These are phyloP conservation scores for Hypomontagnella monticulosa DNA, from an alignment of 495 filamentous ascomycete genomes.

Conservation along the genomic window DNA sequence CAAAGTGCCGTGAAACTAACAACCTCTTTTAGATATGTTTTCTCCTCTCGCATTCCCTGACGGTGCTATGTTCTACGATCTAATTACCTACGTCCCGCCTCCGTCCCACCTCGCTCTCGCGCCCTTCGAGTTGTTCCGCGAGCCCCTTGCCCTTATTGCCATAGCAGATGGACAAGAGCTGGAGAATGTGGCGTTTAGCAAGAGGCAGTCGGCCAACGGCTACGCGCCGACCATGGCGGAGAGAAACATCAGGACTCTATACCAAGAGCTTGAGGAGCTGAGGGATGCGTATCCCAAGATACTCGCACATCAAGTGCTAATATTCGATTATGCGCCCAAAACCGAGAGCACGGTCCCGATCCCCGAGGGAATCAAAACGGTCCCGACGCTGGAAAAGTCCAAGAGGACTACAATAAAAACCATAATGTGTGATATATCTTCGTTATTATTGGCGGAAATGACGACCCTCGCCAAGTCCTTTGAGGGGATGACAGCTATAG, in stretches of 20 bases:
- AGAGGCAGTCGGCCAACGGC: slow-evolving; percentile 57
- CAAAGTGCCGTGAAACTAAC: slow-evolving; percentile 45
- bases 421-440: slow-evolving; percentile 90
- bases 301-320: slow-evolving; percentile 77
- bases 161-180: slow-evolving; percentile 78
- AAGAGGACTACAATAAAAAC: slow-evolving; percentile 93
- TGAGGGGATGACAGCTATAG: slow-evolving; percentile 80
- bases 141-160: slow-evolving; percentile 81
- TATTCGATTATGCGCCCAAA: slow-evolving; percentile 74
- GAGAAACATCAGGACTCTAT: slow-evolving; percentile 62
- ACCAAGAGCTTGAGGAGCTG: slow-evolving; percentile 73
- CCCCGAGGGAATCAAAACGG: slow-evolving; percentile 70
- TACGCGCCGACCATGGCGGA: slow-evolving; percentile 56
- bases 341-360: slow-evolving; percentile 57
- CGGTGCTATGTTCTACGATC: slow-evolving; percentile 89
- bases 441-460: slow-evolving; percentile 84
- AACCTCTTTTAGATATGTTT: slow-evolving; percentile 78
- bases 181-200: slow-evolving; percentile 53
- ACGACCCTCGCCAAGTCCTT: slow-evolving; percentile 84
- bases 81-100: slow-evolving; percentile 80
- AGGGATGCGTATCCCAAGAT: slow-evolving; percentile 77
- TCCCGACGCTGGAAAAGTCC: slow-evolving; percentile 76
- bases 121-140: slow-evolving; percentile 85
- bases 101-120: slow-evolving; percentile 79
- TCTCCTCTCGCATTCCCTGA: slow-evolving; percentile 91